Percentiles rank a stretch among this genome's conserved stretches.
Evolutionary conservation across 495 filamentous ascomycete species (phyloP).

Genomic region (Schizothecium vesticola): DNA sequence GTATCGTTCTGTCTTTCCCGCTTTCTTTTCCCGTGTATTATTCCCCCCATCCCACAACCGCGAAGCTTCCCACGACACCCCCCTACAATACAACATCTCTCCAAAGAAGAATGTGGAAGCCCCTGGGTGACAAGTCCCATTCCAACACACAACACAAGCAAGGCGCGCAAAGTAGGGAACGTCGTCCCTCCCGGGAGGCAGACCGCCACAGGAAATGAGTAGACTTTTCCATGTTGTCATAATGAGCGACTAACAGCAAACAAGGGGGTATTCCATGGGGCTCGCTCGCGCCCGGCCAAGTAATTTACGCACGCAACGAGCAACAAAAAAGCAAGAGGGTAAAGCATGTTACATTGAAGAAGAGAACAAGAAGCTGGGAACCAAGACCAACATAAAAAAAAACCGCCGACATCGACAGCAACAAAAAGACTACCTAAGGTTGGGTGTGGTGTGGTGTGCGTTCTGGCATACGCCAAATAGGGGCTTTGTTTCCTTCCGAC

Average conservation of each 20-base stretch:
- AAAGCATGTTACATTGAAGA: slow-evolving; percentile 22
- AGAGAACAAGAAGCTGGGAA: slow-evolving; percentile 2
- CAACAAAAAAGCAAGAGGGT: slow-evolving; percentile 2
- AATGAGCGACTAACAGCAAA: not conserved
- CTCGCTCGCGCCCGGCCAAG: slow-evolving; percentile 2
- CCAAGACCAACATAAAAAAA: not conserved
- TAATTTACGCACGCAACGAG: not conserved
- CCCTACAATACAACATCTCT: too few species aligned
- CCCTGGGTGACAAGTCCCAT: too few species aligned
- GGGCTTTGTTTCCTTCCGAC: not conserved
- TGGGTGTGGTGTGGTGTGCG: not conserved
- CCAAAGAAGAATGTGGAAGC: too few species aligned
- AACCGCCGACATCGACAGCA: not conserved
- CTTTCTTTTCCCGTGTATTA: too few species aligned
- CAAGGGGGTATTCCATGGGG: slow-evolving; percentile 21
- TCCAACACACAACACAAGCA: too few species aligned
- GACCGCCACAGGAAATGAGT: not conserved
- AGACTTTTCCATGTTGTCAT: not conserved
- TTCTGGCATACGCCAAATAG: not conserved
- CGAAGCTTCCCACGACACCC: too few species aligned
- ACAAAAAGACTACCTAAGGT: not conserved
- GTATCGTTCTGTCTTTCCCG: too few species aligned
- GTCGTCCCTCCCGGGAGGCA: too few species aligned
- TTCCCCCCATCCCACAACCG: too few species aligned
- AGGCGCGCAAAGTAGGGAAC: too few species aligned